Base-by-base conservation (phyloP, 1,284 basidiomycete species). In the Kwoniella shivajii region DNA sequence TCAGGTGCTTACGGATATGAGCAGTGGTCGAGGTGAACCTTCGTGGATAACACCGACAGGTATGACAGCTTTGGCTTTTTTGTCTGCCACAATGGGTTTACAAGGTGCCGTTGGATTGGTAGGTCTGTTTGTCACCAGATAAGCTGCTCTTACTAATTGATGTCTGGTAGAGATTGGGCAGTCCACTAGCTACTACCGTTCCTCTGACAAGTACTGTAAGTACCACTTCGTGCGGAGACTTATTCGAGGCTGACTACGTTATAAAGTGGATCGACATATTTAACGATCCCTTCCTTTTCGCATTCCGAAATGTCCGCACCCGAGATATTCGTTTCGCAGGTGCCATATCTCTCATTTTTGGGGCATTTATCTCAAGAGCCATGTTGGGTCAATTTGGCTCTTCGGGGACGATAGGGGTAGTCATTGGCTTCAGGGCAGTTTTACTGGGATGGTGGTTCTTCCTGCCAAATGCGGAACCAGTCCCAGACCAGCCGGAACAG, bases 291-390 rank as follows among this genome's bases (percentile, higher is more conserved):
- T 80, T 83, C 47, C 81, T 91, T 14, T 88, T 77, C 86, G 81
- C 76, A 76, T 77, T 80, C 50, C 53, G 56, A 20, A 49, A 33
- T 22, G 81, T 88, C 59, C 77, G 75, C 34, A 80, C 85, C 2
- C 84, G 89, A 33, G 89, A 91, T 70, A 85, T 89, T 75, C 85
- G 86, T 64, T 64, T 85, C 53, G 78, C 89, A 61, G 88, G 84
- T 0, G 85, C 88, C 53, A 44, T 81, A 16, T 76, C 82, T n/a
- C 80, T 90, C 44, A 88, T 92, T 73, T 29, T 88, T 14, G 89
- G 89, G 18, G 88, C 86, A 2, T 86, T 91, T 68, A 72, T 81
- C 24, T 84, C 85, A 3, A 84, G 88, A 13, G 84, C 85, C 0
- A 54, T 64, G n/a, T 14, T 59, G 22, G 44, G 52, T 24, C 22